Conservation (phyloP, 495 filamentous ascomycete genomes). For the Cercophora newfieldiana region DNA sequence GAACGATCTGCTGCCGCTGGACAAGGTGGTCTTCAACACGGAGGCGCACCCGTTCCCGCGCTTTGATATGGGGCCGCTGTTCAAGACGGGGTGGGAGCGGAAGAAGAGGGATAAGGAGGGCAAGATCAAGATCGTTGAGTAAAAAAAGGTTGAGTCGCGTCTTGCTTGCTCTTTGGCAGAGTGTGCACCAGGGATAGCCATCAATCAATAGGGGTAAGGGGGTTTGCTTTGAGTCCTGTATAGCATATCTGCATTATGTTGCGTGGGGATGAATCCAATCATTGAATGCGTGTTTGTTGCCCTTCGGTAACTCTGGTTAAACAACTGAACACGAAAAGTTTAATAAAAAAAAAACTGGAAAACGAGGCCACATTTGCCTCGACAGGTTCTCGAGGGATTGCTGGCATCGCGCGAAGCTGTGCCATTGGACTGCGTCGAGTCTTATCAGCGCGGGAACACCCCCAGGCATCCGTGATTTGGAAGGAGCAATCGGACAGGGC, state of each 20-base stretch:
- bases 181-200: not conserved
- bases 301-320: too few relatives aligned
- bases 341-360: too few relatives aligned
- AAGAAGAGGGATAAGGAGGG: constrained; percentile 55
- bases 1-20: constrained; percentile 77
- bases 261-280: not conserved
- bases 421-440: not conserved
- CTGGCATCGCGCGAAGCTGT: not conserved
- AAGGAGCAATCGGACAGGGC: not conserved
- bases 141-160: not conserved
- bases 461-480: not conserved
- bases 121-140: constrained; percentile 17
- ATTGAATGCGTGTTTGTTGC: too few relatives aligned
- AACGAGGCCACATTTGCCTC: too few relatives aligned
- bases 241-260: not conserved
- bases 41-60: constrained; percentile 90
- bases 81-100: constrained; percentile 86
- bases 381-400: not conserved
- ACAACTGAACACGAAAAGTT: too few relatives aligned
- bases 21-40: constrained; percentile 89
- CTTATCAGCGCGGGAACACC: not conserved
- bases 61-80: constrained; percentile 74
- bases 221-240: not conserved
- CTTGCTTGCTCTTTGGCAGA: not conserved
- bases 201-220: not conserved